Evolutionary conservation across 306 rosid species (phyloP), one percentile per base, ranked within the genome.

Genomic region (Rubus idaeus): DNA sequence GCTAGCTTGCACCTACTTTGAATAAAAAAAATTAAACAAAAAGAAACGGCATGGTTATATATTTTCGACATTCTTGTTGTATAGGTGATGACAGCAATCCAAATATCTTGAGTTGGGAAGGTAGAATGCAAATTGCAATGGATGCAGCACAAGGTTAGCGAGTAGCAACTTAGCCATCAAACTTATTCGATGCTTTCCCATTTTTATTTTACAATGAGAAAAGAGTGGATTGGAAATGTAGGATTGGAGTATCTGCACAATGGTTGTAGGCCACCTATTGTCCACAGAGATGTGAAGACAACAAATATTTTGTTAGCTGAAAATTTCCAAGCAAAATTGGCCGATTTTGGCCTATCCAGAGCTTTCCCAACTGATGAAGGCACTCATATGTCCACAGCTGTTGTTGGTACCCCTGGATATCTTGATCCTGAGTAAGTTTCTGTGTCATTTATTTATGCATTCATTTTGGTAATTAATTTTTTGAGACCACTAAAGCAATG

Each of bases 181-280:
- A 26, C 35, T 13, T 68, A 23, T 10, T 49, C 35, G 7, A n/a
- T 49, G 1, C 21, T 37, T 2, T 20, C 6, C 9, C 55, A 2
- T 17, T 20, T 44, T 51, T 23, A 30, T 46, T 41, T 26, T 23
- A 6, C 60, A 42, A 3, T 30, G 18, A 55, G 12, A 8, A 46
- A 68, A 17, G 10, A n/a, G 20, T 21, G 18, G 5, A 51, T 10
- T 69, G 21, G 51, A 50, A 78, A 46, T 70, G 64, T 17, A 86
- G 86, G 89, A 35, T 62, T 83, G 75, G 89, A 86, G 79, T 86
- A 86, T 49, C 35, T 86, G 9, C 89, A 86, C 50, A 49, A 60
- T 18, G 86, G 89, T 64, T 82, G 86, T 30, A 79, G 23, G 52
- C 84, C 86, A 60, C 74, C 85, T 10, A 86, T 77, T n/a, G 77